Evolutionary conservation across 2,329 filamentous ascomycete species (phyloP), one percentile per base, ranked within the genome.

Genomic region (Falciphora oryzae): DNA sequence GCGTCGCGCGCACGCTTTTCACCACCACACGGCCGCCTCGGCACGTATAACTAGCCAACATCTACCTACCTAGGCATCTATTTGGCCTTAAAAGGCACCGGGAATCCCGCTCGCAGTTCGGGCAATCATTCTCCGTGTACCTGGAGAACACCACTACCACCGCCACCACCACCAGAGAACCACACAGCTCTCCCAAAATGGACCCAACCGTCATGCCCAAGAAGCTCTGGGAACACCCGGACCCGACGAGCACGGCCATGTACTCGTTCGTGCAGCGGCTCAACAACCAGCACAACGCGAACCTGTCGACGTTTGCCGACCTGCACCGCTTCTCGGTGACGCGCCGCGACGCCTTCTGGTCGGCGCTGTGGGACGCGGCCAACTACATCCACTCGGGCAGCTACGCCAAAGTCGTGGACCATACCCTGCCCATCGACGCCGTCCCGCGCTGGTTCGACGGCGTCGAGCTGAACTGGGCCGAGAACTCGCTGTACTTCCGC

Each of bases 371-470:
- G 77, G 77, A 85, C 29, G 81, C 80, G 63, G 77, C 83, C 66
- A 80, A 82, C 61, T 77, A 89, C 65, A 86, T 93, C 67, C 80
- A 92, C 70, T 80, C 83, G 50, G 90, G 90, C 35, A 76, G 74
- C 4, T 86, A 85, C 71, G 38, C 56, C 5, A 75, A 72, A 13
- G 85, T 89, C 1, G 87, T 95, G 3, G 90, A 96, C 71, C 88
- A 91, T 70, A 79, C 78, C 0, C 80, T 83, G 1, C 85, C 87
- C 1, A 91, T 96, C 74, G 88, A 92, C 66, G 79, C 80, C 22
- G 81, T 94, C 6, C 92, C 92, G 0, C 77, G 80, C 57, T 96
- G 92, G 92, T 96, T 95, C 74, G 78, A 85, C 1, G 92, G 92
- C 35, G 81, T 93, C 1, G 77, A 79, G 6, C 75, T 95, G 69